Evolutionary conservation across 2,329 filamentous ascomycete genomes (phyloP), one percentile per base, ranked within the genome.

Genomic region (Hirsutella minnesotensis): DNA sequence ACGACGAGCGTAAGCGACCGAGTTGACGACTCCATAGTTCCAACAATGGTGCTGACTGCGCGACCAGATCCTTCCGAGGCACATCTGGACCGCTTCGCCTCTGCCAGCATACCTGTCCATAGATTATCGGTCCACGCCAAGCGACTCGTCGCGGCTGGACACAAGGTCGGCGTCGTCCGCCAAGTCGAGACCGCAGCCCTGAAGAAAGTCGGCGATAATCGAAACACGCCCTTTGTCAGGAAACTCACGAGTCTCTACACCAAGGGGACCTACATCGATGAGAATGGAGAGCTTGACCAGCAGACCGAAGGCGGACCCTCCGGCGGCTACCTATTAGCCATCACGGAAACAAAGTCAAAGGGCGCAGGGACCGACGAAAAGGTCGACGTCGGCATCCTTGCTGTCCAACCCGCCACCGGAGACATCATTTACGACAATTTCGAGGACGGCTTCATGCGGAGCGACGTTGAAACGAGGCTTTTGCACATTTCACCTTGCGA

Each of bases 211-310:
- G 90, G 92, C 37, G 88, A 95, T 58, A 98, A 96, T 61, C 79
- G 86, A 45, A 95, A 95, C 56, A 77, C 88, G 0, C 89, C 92
- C 0, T 98, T 98, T 53, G 77, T 87, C 31, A 80, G 92, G 30
- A 92, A 94, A 54, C 78, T 98, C 54, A 96, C 92, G 15, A 95
- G 94, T 56, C 72, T 98, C 7, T 98, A 98, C 64, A 98, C 92
- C 9, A 98, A 96, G 61, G 92, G 89, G 36, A 98, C 92, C 3
- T 98, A 96, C 53, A 83, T 98, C 44, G 92, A 96, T 56, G 92
- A 98, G 59, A 75, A 86, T 9, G 90, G 92, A 48, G 86, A 86
- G 21, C 63, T 95, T 5, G 83, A 85, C 41, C 66, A 68, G 43
- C 57, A 56, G 53, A 46, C 48, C 16, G 66, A 54, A 51, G 66